Evolutionary conservation across 805 yeast species (phyloP).

Genomic region (Lipomyces oligophaga): DNA sequence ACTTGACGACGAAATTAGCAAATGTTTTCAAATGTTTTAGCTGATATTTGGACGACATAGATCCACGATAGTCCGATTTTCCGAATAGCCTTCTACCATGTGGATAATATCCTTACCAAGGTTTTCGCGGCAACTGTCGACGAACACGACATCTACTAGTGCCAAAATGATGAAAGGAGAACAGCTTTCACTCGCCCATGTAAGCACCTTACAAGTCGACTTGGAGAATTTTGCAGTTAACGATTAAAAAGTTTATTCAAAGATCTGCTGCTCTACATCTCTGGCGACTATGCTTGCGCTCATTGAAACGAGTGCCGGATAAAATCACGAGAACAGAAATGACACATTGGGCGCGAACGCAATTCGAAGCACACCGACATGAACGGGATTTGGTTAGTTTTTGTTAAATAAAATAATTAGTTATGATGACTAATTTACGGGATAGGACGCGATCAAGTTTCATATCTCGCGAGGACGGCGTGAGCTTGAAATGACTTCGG

Average conservation of each 20-base stretch:
- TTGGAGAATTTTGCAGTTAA: not conserved
- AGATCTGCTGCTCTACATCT: conserved; percentile 14
- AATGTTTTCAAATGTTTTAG: no score
- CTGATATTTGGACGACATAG: no score
- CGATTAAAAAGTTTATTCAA: conserved; percentile 10
- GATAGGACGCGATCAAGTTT: conserved; percentile 14
- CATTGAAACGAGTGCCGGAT: conserved; percentile 7
- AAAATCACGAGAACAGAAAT: conserved; percentile 3
- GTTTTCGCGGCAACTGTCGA: no score
- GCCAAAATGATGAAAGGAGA: no score
- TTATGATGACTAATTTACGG: not conserved
- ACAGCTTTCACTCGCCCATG: conserved; percentile 18
- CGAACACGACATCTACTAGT: no score
- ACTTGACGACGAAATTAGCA: no score
- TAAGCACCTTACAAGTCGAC: not conserved
- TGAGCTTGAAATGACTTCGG: conserved; percentile 16
- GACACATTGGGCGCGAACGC: conserved; percentile 13
- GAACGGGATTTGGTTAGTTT: conserved; percentile 19
- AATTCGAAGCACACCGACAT: conserved; percentile 12
- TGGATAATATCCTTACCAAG: no score
- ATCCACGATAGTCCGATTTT: no score
- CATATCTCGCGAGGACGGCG: conserved; percentile 13
- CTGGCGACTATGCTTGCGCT: conserved; percentile 13
- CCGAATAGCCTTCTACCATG: no score
- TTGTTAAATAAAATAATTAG: not conserved